Conservation (phyloP, 331 rosid genomes). For the Telfairia occidentalis region DNA sequence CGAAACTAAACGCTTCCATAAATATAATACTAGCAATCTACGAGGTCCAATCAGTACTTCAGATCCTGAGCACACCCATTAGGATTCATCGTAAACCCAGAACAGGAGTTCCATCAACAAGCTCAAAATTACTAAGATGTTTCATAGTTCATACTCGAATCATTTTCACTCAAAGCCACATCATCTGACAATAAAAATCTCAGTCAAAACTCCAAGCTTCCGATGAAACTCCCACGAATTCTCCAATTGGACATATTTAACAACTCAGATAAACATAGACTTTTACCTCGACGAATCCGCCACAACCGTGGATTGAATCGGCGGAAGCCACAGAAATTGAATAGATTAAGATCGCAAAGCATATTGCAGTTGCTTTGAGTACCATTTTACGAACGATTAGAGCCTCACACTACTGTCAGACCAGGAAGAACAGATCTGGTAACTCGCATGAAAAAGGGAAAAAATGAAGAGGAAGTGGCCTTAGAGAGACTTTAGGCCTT, state of each 20-base stretch:
- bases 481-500: background rate
- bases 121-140: background rate
- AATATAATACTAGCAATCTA: background rate
- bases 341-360: conserved; percentile 23
- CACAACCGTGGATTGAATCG: conserved; percentile 63
- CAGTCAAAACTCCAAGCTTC: background rate
- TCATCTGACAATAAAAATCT: background rate
- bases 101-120: background rate
- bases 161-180: background rate
- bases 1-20: background rate
- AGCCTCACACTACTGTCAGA: conserved; percentile 14
- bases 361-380: conserved; percentile 20
- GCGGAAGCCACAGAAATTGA: conserved; percentile 43
- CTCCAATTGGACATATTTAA: background rate
- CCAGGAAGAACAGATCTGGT: conserved; percentile 23
- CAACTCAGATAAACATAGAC: background rate
- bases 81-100: conserved; percentile 3
- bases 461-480: background rate
- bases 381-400: conserved; percentile 19
- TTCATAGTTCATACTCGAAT: background rate
- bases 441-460: conserved; percentile 14
- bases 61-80: background rate
- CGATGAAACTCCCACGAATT: background rate
- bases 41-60: background rate
- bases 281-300: conserved; percentile 60